Conservation (phyloP, 2,329 filamentous ascomycete species). For the Bipolaris oryzae region DNA sequence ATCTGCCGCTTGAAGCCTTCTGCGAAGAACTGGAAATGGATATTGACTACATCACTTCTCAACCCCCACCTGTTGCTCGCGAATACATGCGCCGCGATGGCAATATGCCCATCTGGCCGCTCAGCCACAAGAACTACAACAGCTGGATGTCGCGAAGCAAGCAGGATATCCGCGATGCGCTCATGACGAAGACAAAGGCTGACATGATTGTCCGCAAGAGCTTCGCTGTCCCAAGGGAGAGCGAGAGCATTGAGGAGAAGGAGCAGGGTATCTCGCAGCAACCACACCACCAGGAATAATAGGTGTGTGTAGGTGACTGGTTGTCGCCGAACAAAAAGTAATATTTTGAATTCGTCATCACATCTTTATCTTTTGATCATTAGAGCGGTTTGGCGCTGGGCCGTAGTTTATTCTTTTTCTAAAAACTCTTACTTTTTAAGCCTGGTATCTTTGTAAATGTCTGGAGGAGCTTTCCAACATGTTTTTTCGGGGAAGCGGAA, state of each 20-base stretch:
- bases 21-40: constrained; percentile 77
- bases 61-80: constrained; percentile 57
- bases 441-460: background rate
- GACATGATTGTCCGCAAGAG: constrained; percentile 45
- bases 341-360: background rate
- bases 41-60: constrained; percentile 73
- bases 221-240: constrained; percentile 29
- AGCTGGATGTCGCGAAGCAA: constrained; percentile 47
- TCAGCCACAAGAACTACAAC: constrained; percentile 52
- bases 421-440: background rate
- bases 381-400: background rate
- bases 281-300: background rate
- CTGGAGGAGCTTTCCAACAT: no score
- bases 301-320: background rate
- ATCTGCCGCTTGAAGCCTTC: constrained; percentile 67
- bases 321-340: background rate
- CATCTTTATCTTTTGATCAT: background rate
- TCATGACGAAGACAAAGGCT: constrained; percentile 51
- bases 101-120: constrained; percentile 64
- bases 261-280: constrained; percentile 22
- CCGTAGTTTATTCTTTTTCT: no score
- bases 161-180: constrained; percentile 52
- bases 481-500: no score
- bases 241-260: constrained; percentile 26
- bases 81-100: constrained; percentile 58